phyloP scores from a whole-genome alignment of 2,329 filamentous ascomycete species.

The Aspergillus ruber region DNA sequence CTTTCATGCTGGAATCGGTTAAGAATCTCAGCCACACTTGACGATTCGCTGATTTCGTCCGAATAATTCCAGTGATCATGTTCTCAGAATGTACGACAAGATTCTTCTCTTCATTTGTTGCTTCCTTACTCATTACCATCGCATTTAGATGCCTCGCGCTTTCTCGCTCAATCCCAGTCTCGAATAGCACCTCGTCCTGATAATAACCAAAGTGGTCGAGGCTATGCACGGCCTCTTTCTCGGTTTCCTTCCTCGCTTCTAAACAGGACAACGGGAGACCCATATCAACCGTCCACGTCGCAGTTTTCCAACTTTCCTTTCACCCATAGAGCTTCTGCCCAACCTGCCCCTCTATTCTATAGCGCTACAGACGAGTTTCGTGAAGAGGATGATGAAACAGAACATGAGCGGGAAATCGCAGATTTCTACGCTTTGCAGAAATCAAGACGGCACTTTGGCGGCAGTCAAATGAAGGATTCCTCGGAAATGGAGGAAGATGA shows the following conservation, averaged over 20 bases:
- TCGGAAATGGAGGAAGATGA: slow-evolving; percentile 71
- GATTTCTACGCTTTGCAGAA: slow-evolving; percentile 88
- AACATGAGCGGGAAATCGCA: slow-evolving; percentile 84
- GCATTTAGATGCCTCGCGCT: slow-evolving; percentile 81
- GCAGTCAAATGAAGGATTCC: slow-evolving; percentile 76
- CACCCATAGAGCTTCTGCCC: slow-evolving; percentile 65
- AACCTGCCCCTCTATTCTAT: slow-evolving; percentile 89
- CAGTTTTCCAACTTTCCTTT: slow-evolving; percentile 73
- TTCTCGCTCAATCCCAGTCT: slow-evolving; percentile 93
- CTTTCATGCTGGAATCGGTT: neutral
- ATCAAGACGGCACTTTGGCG: slow-evolving; percentile 81
- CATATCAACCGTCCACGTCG: slow-evolving; percentile 67
- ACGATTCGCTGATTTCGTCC: neutral
- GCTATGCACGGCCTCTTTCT: slow-evolving; percentile 41
- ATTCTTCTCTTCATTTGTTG: neutral
- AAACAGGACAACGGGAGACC: slow-evolving; percentile 58
- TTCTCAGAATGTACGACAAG: slow-evolving; percentile 77
- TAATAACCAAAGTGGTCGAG: slow-evolving; percentile 41
- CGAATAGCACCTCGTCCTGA: slow-evolving; percentile 69
- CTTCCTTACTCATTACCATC: slow-evolving; percentile 3
- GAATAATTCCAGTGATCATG: slow-evolving; percentile 42
- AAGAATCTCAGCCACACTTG: too few relatives aligned
- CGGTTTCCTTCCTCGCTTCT: slow-evolving; percentile 46
- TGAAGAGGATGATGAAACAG: slow-evolving; percentile 88
- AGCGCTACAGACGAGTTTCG: slow-evolving; percentile 84